Percentiles rank a stretch among this genome's conserved stretches.
Evolutionary conservation across 2,329 filamentous ascomycete genomes (phyloP).

Genomic region (Fusarium albosuccineum): DNA sequence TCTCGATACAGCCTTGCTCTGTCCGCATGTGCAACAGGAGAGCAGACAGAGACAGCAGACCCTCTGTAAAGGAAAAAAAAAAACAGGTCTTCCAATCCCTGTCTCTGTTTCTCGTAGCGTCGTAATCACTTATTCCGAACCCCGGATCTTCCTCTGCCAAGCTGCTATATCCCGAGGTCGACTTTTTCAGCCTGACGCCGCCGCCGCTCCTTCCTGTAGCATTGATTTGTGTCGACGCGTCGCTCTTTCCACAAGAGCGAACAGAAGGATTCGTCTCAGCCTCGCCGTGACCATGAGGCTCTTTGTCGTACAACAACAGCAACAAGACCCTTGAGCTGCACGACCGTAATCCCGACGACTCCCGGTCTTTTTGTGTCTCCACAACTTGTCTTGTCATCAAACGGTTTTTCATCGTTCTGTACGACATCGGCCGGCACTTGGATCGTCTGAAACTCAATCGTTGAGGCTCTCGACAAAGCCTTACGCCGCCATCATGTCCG

Average conservation of each 20-base stretch:
- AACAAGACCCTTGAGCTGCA: neutral
- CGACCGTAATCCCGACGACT: neutral
- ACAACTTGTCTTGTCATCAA: neutral
- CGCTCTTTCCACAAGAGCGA: neutral
- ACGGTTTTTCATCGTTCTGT: neutral
- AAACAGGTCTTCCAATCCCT: too few relatives aligned
- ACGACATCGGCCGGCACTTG: neutral
- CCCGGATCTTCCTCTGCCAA: constrained; percentile 21
- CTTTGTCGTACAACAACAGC: neutral
- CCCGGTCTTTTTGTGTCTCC: constrained; percentile 3
- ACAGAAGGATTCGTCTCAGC: neutral
- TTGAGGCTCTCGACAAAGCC: constrained; percentile 1
- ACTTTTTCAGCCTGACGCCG: neutral
- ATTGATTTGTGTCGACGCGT: neutral
- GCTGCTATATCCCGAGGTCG: constrained; percentile 5
- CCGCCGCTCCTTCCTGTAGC: neutral
- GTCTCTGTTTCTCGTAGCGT: constrained; percentile 13
- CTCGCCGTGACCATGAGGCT: constrained; percentile 5
- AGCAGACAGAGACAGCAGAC: neutral
- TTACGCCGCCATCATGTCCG: constrained; percentile 14
- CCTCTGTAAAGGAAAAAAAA: neutral
- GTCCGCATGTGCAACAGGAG: neutral
- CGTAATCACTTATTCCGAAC: constrained; percentile 20
- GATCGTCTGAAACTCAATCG: neutral
- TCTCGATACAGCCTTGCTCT: neutral